phyloP scores from a whole-genome alignment of 75 land plant species.

The Gnetum montanum region DNA sequence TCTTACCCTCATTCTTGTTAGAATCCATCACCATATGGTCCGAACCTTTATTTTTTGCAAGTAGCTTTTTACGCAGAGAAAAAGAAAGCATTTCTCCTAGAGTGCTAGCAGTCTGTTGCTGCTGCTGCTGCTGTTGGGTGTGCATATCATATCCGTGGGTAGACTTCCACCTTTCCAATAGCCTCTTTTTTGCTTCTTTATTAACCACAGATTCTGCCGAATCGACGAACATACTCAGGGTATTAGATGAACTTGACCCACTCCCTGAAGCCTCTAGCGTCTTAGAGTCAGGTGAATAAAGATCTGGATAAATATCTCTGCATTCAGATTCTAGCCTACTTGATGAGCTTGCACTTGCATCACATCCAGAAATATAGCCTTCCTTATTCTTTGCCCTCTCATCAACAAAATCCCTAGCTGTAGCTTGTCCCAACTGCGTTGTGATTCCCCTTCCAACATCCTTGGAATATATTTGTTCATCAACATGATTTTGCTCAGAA shows the following conservation, averaged over 20 bases:
- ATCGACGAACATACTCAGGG: slow-evolving; percentile 40
- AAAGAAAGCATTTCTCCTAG: slow-evolving; percentile 69
- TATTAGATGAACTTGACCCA: slow-evolving; percentile 25
- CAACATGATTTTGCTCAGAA: slow-evolving; percentile 9
- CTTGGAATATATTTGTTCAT: slow-evolving; percentile 24
- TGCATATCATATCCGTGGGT: no score
- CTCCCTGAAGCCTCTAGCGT: slow-evolving; percentile 43
- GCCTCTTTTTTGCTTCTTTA: slow-evolving; percentile 63
- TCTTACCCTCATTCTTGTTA: background rate
- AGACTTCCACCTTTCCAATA: slow-evolving; percentile 69
- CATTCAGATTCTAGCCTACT: slow-evolving; percentile 39
- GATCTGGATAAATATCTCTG: slow-evolving; percentile 42
- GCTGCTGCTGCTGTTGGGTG: slow-evolving; percentile 23
- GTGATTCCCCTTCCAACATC: slow-evolving; percentile 53
- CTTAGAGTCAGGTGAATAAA: slow-evolving; percentile 38
- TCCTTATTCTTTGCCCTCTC: slow-evolving; percentile 23
- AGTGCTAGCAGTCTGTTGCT: slow-evolving; percentile 45
- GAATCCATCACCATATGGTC: slow-evolving; percentile 3
- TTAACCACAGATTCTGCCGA: slow-evolving; percentile 60
- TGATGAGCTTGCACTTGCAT: slow-evolving; percentile 53
- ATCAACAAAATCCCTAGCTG: slow-evolving; percentile 17
- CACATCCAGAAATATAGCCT: slow-evolving; percentile 42
- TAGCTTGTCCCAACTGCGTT: slow-evolving; percentile 39
- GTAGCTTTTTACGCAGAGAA: slow-evolving; percentile 33
- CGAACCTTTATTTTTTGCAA: no score